These are phyloP conservation scores for Bryoerythrophyllum caledonicum DNA, from an alignment of 225 moss, liverwort and hornwort genomes.

Conservation along the genomic window DNA sequence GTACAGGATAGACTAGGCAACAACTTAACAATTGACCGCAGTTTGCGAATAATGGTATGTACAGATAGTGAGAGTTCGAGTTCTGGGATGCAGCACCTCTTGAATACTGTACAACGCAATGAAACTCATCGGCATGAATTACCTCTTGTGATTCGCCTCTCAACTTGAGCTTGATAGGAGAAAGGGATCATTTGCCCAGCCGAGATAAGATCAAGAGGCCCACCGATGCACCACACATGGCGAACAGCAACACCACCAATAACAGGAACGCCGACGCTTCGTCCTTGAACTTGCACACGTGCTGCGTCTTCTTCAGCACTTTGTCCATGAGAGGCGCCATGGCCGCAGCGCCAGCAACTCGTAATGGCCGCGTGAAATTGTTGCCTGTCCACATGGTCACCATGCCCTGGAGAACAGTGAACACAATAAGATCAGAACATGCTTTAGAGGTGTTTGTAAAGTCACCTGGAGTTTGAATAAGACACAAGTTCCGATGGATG, in stretches of 20 bases:
- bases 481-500: too few relatives aligned
- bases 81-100: background rate
- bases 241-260: conserved; percentile 57
- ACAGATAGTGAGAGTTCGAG: background rate
- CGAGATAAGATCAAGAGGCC: conserved; percentile 78
- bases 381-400: conserved; percentile 97
- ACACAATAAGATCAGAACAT: background rate
- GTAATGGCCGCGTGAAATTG: conserved; percentile 88
- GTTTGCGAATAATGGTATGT: background rate
- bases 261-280: conserved; percentile 81
- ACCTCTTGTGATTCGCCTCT: background rate
- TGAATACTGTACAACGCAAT: background rate
- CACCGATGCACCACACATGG: conserved; percentile 56
- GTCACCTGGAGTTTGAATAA: too few relatives aligned
- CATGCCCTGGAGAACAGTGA: conserved; percentile 49
- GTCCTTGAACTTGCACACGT: conserved; percentile 59
- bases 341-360: conserved; percentile 85
- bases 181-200: conserved; percentile 25
- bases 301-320: conserved; percentile 80
- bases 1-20: too few relatives aligned
- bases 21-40: too few relatives aligned
- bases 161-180: background rate
- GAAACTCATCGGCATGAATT: background rate
- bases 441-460: too few relatives aligned
- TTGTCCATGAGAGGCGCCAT: conserved; percentile 76